Base-by-base conservation (phyloP, 169 alveolate genomes). In the Plasmodium ovale region DNA sequence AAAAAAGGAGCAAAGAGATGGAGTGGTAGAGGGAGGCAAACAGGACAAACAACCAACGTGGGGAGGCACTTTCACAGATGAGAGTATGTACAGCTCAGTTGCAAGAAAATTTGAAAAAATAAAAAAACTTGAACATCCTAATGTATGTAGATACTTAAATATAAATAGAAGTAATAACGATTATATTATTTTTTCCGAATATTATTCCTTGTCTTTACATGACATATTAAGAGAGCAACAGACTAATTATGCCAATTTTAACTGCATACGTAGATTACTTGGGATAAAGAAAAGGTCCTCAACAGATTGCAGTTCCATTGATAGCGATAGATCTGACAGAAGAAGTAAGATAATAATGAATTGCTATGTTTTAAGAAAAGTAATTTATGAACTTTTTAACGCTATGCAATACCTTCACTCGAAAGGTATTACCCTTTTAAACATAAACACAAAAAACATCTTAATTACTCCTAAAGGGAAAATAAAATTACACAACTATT, bases 101-200 rank as follows among this genome's bases (percentile, higher is more conserved):
- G 82, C 89, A 1, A 44, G 82, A 3, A 79, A 64, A 9, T 79
- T 79, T 25, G 89, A 79, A 65, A 79, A 79, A 25, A 51, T 79
- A 64, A 79, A 79, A 64, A 19, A 25, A 23, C 21, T 79, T 23
- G 16, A 9, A 12, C 89, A 79, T 23, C 89, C 89, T 2, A 79
- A 79, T 79, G 56, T 79, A 54, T 79, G 89, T 53, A 64, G 53
- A 5, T 79, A 79, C 51, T 14, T 62, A 51, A 64, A 54, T 62
- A 29, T 79, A 35, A 64, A 16, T 64, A 68, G 89, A 64, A 64
- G 27, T 39, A 68, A 35, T 14, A 69, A 64, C 16, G 64, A 79
- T 16, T 79, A 64, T 79, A 35, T 49, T n/a, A 44, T 79, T 3
- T 16, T 27, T 25, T 79, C 89, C 12, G 89, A 79, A 27, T 79